Conservation (phyloP, 2,329 filamentous ascomycete genomes). For the Orbilia blumenaviensis region DNA sequence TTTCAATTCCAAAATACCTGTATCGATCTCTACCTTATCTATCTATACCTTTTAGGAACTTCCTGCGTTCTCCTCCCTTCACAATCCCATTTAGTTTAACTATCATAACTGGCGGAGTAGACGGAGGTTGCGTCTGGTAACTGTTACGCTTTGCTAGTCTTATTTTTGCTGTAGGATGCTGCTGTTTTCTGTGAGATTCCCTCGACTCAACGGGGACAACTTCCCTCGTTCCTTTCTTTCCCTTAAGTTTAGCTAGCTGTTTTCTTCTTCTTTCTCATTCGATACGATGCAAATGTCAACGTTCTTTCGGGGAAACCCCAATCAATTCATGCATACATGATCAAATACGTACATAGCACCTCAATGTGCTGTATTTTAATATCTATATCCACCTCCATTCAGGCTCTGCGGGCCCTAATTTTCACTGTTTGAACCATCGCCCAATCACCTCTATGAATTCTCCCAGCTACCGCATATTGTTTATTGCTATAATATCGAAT, state of each 20-base stretch:
- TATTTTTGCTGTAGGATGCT: constrained; percentile 4
- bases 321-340: too few relatives aligned
- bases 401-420: too few relatives aligned
- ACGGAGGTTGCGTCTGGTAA: constrained; percentile 43
- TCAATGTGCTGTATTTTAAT: too few relatives aligned
- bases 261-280: constrained; percentile 4
- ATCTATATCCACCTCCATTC: too few relatives aligned
- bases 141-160: neutral
- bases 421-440: too few relatives aligned
- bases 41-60: neutral
- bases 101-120: constrained; percentile 45
- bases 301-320: constrained; percentile 17
- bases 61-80: neutral
- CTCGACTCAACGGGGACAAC: constrained; percentile 8
- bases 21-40: neutral
- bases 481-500: too few relatives aligned
- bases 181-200: neutral
- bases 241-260: constrained; percentile 34
- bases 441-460: too few relatives aligned
- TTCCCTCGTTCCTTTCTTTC: constrained; percentile 26
- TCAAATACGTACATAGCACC: too few relatives aligned
- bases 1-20: neutral
- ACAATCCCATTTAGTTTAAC: neutral
- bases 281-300: constrained; percentile 31
- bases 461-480: too few relatives aligned